Evolutionary conservation across 2,329 filamentous ascomycete species (phyloP).

Genomic region (Nemania diffusa): DNA sequence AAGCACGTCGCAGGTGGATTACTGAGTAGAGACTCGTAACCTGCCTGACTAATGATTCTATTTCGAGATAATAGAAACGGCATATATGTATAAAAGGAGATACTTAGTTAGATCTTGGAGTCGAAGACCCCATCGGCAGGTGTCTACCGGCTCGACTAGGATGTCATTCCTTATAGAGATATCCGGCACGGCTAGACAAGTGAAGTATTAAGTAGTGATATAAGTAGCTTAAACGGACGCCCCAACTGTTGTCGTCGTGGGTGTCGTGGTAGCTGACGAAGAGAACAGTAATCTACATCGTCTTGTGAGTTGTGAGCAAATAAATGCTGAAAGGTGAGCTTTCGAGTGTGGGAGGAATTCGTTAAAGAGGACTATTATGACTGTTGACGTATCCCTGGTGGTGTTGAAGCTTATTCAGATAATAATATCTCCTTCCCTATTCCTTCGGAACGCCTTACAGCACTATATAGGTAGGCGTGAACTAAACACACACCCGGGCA

Average conservation of each 20-base stretch:
- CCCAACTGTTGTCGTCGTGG: background rate
- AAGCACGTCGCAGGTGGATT: background rate
- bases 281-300: conserved; percentile 24
- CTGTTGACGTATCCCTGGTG: conserved; percentile 17
- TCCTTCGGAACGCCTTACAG: conserved; percentile 15
- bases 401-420: conserved; percentile 32
- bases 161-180: conserved; percentile 24
- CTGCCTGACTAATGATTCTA: conserved; percentile 22
- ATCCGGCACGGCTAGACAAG: background rate
- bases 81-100: conserved; percentile 5
- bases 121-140: conserved; percentile 12
- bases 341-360: background rate
- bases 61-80: conserved; percentile 24
- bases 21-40: background rate
- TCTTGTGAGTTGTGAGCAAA: background rate
- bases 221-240: conserved; percentile 3
- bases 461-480: conserved; percentile 17
- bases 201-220: background rate
- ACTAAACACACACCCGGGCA: conserved; percentile 33
- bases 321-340: background rate
- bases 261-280: conserved; percentile 6
- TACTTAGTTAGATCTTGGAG: conserved; percentile 14
- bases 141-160: conserved; percentile 23
- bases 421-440: conserved; percentile 11
- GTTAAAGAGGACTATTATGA: conserved; percentile 11